These are phyloP conservation scores for Trichoderma guizhouense DNA, from an alignment of 2,329 filamentous ascomycete species.

Conservation along the genomic window DNA sequence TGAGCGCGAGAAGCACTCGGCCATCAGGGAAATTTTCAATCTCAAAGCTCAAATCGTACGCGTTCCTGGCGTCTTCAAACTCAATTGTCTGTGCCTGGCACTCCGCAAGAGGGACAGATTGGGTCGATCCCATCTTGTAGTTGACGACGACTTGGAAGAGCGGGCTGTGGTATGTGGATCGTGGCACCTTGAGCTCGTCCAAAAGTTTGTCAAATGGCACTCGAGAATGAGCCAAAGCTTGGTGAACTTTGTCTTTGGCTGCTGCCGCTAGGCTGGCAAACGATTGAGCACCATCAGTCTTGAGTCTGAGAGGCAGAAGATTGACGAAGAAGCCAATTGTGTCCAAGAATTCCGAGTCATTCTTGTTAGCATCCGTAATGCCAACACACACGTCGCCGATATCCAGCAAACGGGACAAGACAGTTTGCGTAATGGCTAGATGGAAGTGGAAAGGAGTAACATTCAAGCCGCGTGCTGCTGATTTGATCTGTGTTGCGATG, in stretches of 20 bases:
- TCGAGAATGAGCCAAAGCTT: conserved; percentile 22
- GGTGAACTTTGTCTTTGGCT: neutral
- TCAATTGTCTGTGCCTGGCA: conserved; percentile 22
- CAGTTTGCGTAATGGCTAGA: neutral
- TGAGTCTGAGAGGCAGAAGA: neutral
- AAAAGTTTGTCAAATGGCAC: conserved; percentile 48
- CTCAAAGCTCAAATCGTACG: conserved; percentile 22
- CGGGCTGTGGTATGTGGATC: conserved; percentile 38
- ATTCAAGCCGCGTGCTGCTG: neutral
- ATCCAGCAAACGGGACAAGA: neutral
- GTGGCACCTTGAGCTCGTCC: conserved; percentile 37
- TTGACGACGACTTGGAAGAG: conserved; percentile 47
- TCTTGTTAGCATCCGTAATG: neutral
- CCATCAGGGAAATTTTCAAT: conserved; percentile 18
- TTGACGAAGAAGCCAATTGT: conserved; percentile 1
- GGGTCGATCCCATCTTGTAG: conserved; percentile 37
- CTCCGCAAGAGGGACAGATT: conserved; percentile 27
- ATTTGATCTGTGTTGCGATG: neutral
- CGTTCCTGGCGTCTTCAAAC: conserved; percentile 24
- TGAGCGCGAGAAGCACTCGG: conserved; percentile 7
- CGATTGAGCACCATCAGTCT: conserved; percentile 28
- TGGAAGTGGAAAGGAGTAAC: conserved; percentile 26
- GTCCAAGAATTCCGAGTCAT: neutral
- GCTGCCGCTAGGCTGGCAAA: neutral
- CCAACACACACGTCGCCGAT: neutral